Evolutionary conservation across 2,329 filamentous ascomycete species (phyloP).

Genomic region (Neonectria coccinea): DNA sequence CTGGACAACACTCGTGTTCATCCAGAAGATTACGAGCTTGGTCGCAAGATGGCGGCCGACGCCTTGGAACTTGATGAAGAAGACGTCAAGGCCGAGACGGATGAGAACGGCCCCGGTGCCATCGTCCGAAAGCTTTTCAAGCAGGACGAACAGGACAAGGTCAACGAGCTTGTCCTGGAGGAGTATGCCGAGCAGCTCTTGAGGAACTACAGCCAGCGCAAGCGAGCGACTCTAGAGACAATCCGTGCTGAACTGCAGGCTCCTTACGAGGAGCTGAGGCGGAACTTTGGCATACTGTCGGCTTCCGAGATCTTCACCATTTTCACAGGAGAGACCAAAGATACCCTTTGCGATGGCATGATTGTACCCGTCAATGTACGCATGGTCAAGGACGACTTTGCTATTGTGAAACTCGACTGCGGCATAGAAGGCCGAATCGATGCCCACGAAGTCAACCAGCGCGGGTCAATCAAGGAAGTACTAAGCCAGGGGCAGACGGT

Average conservation of each 20-base stretch:
- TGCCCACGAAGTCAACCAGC: conserved; percentile 82
- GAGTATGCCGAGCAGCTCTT: conserved; percentile 97
- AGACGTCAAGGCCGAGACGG: conserved; percentile 93
- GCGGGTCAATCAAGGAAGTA: conserved; percentile 77
- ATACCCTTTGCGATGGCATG: conserved; percentile 89
- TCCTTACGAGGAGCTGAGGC: conserved; percentile 93
- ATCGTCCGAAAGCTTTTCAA: conserved; percentile 96
- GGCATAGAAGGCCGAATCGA: conserved; percentile 92
- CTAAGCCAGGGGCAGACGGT: conserved; percentile 85
- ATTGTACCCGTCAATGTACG: conserved; percentile 90
- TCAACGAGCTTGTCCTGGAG: conserved; percentile 95
- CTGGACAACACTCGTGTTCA: conserved; percentile 97
- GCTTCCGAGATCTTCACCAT: conserved; percentile 92
- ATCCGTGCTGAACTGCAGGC: conserved; percentile 93
- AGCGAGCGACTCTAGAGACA: conserved; percentile 94
- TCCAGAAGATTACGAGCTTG: conserved; percentile 97
- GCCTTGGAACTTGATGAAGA: conserved; percentile 97
- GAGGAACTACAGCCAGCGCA: conserved; percentile 91
- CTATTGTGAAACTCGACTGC: conserved; percentile 93
- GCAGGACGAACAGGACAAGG: conserved; percentile 91
- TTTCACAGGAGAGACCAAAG: conserved; percentile 91
- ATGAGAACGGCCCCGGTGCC: conserved; percentile 88
- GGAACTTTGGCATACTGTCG: conserved; percentile 77
- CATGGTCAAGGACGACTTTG: conserved; percentile 89
- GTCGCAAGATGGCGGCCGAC: conserved; percentile 98